phyloP scores from a whole-genome alignment of 1,284 basidiomycete genomes.

The Ustilago loliicola region DNA sequence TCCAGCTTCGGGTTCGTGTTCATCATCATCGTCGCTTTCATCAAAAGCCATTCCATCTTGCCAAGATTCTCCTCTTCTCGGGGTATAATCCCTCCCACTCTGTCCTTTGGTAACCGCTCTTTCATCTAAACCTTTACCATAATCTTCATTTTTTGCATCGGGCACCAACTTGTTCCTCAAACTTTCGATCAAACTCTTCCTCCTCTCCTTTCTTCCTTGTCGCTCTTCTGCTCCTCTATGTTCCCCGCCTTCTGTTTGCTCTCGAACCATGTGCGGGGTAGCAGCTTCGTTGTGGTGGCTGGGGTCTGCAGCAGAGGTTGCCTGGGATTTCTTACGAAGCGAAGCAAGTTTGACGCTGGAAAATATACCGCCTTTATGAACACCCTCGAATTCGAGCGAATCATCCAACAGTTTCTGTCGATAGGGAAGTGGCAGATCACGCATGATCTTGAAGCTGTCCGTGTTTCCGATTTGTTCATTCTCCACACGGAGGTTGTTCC shows the following conservation, averaged over 20 bases:
- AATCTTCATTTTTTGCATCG: conserved; percentile 11
- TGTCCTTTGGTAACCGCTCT: conserved; percentile 41
- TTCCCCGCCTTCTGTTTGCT: not conserved
- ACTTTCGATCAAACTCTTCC: conserved; percentile 26
- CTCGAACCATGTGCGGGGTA: not conserved
- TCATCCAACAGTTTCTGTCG: conserved; percentile 30
- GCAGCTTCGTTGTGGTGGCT: not conserved
- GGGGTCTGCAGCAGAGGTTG: not conserved
- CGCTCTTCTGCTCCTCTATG: not conserved
- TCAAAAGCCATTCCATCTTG: conserved; percentile 6
- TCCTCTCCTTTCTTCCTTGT: not conserved
- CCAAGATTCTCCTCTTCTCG: conserved; percentile 12
- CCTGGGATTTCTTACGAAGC: conserved; percentile 21
- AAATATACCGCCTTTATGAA: conserved; percentile 33
- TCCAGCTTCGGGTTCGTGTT: conserved; percentile 9
- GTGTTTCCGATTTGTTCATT: conserved; percentile 79
- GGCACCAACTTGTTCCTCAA: conserved; percentile 41
- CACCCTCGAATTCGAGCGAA: not conserved
- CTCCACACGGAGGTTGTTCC: conserved; percentile 88
- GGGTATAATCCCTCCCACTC: conserved; percentile 37
- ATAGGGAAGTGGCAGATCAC: conserved; percentile 61
- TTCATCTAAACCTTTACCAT: conserved; percentile 32
- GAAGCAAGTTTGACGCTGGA: conserved; percentile 25
- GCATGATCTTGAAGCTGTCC: conserved; percentile 63
- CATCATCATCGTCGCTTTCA: conserved; percentile 34